phyloP scores from a whole-genome alignment of 805 yeast genomes.

The Zygosaccharomyces bailii region DNA sequence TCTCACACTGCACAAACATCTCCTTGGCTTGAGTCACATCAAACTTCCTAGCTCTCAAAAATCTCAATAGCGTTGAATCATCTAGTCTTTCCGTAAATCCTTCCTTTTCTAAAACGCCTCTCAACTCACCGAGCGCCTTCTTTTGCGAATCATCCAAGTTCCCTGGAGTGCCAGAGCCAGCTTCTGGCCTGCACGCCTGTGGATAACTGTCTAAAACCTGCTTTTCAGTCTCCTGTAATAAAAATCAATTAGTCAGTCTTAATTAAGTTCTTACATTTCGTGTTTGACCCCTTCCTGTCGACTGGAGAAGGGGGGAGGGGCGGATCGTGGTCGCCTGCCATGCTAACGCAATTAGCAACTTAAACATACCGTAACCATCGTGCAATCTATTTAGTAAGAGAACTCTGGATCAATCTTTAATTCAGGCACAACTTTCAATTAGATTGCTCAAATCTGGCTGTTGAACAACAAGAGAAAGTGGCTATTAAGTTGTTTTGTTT shows the following conservation, averaged over 20 bases:
- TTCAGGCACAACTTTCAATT: background rate
- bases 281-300: background rate
- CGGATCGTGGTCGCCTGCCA: background rate
- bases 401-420: background rate
- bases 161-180: slow-evolving; percentile 78
- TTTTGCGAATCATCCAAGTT: slow-evolving; percentile 68
- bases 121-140: slow-evolving; percentile 54
- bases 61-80: slow-evolving; percentile 79
- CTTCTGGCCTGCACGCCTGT: slow-evolving; percentile 58
- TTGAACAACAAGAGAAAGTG: background rate
- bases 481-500: slow-evolving; percentile 1
- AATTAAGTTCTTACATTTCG: background rate
- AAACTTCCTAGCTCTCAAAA: slow-evolving; percentile 92
- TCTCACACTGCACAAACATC: slow-evolving; percentile 85
- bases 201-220: slow-evolving; percentile 57
- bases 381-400: background rate
- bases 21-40: slow-evolving; percentile 72
- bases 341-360: background rate
- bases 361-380: slow-evolving; percentile 8
- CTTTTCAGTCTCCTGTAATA: slow-evolving; percentile 22
- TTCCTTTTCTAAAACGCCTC: slow-evolving; percentile 51
- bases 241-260: slow-evolving; percentile 11
- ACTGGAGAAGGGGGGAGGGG: background rate
- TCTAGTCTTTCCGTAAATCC: slow-evolving; percentile 81
- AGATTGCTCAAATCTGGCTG: background rate